A percentile compares a stretch with the other conserved stretches of the same genome.
Conservation (phyloP, 306 rosid genomes). For the Luffa aegyptiaca region DNA sequence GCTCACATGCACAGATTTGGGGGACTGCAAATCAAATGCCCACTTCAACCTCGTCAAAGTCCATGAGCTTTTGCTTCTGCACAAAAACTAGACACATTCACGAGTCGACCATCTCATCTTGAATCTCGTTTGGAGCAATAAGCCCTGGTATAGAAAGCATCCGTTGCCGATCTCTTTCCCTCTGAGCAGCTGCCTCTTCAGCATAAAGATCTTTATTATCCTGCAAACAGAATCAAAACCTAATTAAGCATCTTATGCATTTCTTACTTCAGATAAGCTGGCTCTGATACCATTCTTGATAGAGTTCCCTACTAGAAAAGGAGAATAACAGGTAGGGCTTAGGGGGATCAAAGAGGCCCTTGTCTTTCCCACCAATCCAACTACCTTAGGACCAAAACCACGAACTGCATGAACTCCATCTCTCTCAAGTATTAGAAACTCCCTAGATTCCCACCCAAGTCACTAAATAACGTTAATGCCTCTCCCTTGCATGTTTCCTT, state of each 20-base stretch:
- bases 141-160: conserved; percentile 98
- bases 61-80: conserved; percentile 25
- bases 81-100: conserved; percentile 24
- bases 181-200: conserved; percentile 95
- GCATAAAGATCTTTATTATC: conserved; percentile 96
- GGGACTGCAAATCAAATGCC: conserved; percentile 30
- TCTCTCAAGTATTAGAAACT: neutral
- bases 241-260: neutral
- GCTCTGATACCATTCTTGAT: neutral
- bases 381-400: neutral
- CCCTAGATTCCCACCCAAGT: neutral
- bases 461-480: neutral
- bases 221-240: conserved; percentile 28
- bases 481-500: neutral
- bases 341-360: neutral
- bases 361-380: neutral
- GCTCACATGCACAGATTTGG: conserved; percentile 24
- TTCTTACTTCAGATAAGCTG: neutral
- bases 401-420: neutral
- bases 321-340: neutral
- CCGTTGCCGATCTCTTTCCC: conserved; percentile 87
- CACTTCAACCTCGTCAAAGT: conserved; percentile 24
- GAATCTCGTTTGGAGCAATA: conserved; percentile 92
- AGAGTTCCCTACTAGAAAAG: neutral
- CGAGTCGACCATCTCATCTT: conserved; percentile 94